Evolutionary conservation across 2,329 filamentous ascomycete species (phyloP).

Genomic region (Talaromyces sp.): DNA sequence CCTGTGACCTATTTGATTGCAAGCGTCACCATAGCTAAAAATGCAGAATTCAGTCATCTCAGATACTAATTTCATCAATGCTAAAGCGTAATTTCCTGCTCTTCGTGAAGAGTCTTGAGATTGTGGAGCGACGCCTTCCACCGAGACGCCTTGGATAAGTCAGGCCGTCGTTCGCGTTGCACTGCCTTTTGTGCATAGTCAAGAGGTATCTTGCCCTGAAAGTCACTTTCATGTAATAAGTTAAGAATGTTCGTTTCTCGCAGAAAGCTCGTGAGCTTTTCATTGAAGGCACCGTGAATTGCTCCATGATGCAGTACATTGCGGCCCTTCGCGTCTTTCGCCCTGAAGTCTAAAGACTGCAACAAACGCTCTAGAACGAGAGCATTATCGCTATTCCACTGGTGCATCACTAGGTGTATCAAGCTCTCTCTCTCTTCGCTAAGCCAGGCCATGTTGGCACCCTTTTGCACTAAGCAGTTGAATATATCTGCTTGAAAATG

Average conservation of each 20-base stretch:
- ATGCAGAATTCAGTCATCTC: not conserved
- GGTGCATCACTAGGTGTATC: constrained; percentile 13
- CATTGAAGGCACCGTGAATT: constrained; percentile 14
- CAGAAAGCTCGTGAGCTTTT: constrained; percentile 12
- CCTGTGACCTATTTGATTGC: too few relatives aligned
- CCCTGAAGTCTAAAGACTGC: constrained; percentile 9
- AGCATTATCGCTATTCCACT: constrained; percentile 7
- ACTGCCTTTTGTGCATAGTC: constrained; percentile 12
- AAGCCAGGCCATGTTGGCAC: not conserved
- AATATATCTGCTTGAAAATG: constrained; percentile 10
- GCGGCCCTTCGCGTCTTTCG: constrained; percentile 11
- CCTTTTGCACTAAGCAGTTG: not conserved
- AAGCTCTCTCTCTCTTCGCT: constrained; percentile 9
- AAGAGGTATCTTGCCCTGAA: constrained; percentile 12
- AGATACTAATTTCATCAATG: not conserved
- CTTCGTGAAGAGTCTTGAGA: not conserved
- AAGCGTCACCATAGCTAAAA: too few relatives aligned
- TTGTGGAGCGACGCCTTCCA: not conserved
- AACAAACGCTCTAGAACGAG: constrained; percentile 12
- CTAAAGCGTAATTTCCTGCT: not conserved
- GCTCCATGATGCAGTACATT: constrained; percentile 14
- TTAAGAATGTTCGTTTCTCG: constrained; percentile 1
- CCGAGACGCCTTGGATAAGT: not conserved
- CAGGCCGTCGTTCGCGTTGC: not conserved
- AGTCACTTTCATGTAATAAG: constrained; percentile 9